Base-by-base conservation (phyloP, 129 eudicot species). In the Lonicera japonica region DNA sequence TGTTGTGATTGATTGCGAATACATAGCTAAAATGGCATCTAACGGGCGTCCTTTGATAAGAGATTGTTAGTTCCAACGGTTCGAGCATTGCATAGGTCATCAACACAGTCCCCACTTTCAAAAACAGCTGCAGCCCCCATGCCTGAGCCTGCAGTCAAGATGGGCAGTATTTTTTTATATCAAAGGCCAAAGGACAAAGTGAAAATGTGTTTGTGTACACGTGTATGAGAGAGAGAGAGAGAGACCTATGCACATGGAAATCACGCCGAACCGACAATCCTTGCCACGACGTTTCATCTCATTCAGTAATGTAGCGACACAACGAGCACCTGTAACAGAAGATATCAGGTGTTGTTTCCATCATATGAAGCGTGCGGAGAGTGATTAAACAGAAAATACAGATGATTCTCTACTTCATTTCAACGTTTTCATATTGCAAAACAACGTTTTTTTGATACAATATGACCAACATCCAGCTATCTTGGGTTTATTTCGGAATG, bases 101-200 rank as follows among this genome's bases (percentile, higher is more conserved):
- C 69, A 19, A 56, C 76, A 68, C 55, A 62, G 47, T 84, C 80
- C 17, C 79, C 92, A 72, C 87, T 71, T 55, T 84, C 92, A 46
- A 84, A 81, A 52, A 84, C 92, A 53, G 92, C 92, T 57, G 92
- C 92, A 40, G 92, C 92, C 50, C 92, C 92, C 92, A 84, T 84
- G 66, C 92, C 92, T 11, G 87, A 73, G 68, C 83, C 83, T 79
- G 68, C 77, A 83, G 66, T 45, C 29, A 55, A 10, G 14, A n/a
- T 25, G 58, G 23, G 24, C 23, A 16, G 18, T 21, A 25, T n/a
- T 8, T 19, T 10, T 20, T 12, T 34, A 10, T 23, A 21, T 10
- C 36, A 29, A 29, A 29, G 36, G n/a, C 3, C 51, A 45, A n/a
- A n/a, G n/a, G n/a, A 10, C n/a, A 10, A n/a, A n/a, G n/a, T 15